Base-by-base conservation (phyloP, 2,329 filamentous ascomycete species). In the Aspergillus fijiensis region DNA sequence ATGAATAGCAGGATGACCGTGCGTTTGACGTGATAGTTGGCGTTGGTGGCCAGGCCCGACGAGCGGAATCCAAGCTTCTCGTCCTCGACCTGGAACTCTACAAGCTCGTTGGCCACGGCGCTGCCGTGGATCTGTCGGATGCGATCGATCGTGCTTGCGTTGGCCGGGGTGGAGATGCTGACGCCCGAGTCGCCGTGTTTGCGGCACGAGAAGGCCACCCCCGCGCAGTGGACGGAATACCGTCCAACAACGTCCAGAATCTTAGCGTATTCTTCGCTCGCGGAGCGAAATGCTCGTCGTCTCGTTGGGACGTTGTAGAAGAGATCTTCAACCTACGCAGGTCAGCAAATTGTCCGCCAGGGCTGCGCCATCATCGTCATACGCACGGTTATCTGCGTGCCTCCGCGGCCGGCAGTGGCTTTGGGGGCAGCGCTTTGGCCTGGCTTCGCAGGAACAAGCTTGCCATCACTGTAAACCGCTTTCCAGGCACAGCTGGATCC, bases 271-370 rank as follows among this genome's bases (percentile, higher is more conserved):
- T 99, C 96, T 71, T 99, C 95, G 42, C 92, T 91, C 19, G 90
- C 80, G 14, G 94, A 98, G 47, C 95, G 87, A 71, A 99, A 99
- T 11, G 96, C 95, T 65, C 88, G 87, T 39, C 93, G 87, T 25
- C 95, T 86, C 9, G 90, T 96, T 0, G 92, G 93, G 1, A 98
- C 87, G 69, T 97, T 99, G 81, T 96, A 99, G 75, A 99, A 99
- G 11, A 99, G 79, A 74, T 99, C 95, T 72, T 99, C 94, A 16
- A 99, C 85, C 84, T 85, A 42, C 19, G 16, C 1, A 4, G 29
- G 66, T 23, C 62, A 49, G 25, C 19, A 64, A 54, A 51, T 12
- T 3, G 47, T 5, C 14, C n/a, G 39, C 14, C 25, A 11, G 16
- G 16, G 19, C 2, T 10, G 7, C 19, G 21, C 21, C 21, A 9